Evolutionary conservation across 202 grass and related monocot genomes (phyloP), one percentile per base, ranked within the genome.

Genomic region (Carex sylvatica): DNA sequence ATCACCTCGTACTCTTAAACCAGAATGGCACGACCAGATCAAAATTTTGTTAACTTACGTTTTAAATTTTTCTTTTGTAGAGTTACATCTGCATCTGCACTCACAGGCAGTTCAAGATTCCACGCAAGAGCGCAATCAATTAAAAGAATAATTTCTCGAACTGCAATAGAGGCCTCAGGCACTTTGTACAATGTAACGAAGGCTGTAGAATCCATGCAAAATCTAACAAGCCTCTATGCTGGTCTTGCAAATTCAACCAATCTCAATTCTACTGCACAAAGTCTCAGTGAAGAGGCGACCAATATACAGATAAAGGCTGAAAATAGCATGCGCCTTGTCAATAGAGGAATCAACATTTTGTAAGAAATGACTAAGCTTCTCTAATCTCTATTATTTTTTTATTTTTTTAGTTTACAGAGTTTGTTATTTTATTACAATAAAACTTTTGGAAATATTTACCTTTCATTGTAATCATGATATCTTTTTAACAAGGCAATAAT

Each of bases 111-210:
- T 0, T 84, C 85, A 30, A 78, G 84, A 78, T 99, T 99, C 58
- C 89, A 96, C 80, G 89, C 93, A 44, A 91, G 85, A 61, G 91
- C 88, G 19, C 80, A 91, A 65, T 85, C 93, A 3, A 88, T 93
- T 9, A 88, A 91, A 81, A 86, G 84, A 20, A 92, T 91, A 36
- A 83, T 99, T 0, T 78, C 67, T 19, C 44, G 11, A n/a, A 95
- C 91, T 18, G 91, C 93, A 67, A 61, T 86, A 30, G 83, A 92
- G 61, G 93, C 96, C 0, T 90, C 93, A 2, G 80, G 42, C 0
- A 93, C 91, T 7, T 95, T 99, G 30, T 80, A 90, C 40, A 93
- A 99, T 65, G 92, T 95, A 40, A 93, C 96, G 15, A 82, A 85
- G 36, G 91, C 93, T 26, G 74, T 91, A 10, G 78, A 81, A 40